Evolutionary conservation across 2,329 filamentous ascomycete genomes (phyloP).

Genomic region (Aspergillus novofumigatus): DNA sequence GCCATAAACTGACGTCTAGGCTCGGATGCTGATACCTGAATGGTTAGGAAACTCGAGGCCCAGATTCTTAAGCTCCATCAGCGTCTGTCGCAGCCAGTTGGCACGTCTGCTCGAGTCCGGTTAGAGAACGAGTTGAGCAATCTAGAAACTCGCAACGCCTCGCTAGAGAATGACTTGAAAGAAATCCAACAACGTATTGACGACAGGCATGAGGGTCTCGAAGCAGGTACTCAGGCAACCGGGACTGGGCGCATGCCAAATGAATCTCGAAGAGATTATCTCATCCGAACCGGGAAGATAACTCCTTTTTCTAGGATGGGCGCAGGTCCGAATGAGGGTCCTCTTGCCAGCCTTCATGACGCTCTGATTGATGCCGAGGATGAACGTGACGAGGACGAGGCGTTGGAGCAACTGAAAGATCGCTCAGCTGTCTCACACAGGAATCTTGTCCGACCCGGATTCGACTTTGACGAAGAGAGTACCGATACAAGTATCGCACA

Average conservation of each 20-base stretch:
- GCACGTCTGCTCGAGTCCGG: constrained; percentile 47
- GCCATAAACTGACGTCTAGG: neutral
- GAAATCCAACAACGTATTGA: constrained; percentile 80
- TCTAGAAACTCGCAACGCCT: constrained; percentile 60
- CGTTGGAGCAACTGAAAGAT: constrained; percentile 38
- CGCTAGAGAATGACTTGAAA: constrained; percentile 66
- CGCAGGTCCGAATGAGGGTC: constrained; percentile 53
- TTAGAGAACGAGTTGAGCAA: constrained; percentile 57
- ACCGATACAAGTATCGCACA: constrained; percentile 25
- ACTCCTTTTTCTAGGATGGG: constrained; percentile 86
- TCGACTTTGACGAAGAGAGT: constrained; percentile 50
- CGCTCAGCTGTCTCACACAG: constrained; percentile 62
- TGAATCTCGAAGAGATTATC: constrained; percentile 80
- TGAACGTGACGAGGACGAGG: constrained; percentile 51
- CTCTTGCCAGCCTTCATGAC: constrained; percentile 68
- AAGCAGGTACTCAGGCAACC: constrained; percentile 42
- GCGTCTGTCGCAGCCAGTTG: constrained; percentile 53
- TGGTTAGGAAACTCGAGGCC: constrained; percentile 54
- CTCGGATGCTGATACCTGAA: neutral
- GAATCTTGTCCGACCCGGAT: constrained; percentile 68
- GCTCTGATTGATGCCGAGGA: constrained; percentile 79
- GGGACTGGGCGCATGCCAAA: constrained; percentile 60
- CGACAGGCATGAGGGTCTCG: constrained; percentile 61
- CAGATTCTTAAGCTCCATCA: constrained; percentile 60
- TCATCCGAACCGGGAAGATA: constrained; percentile 95